phyloP scores from a whole-genome alignment of 2,329 filamentous ascomycete species.

The Apiospora aurea region DNA sequence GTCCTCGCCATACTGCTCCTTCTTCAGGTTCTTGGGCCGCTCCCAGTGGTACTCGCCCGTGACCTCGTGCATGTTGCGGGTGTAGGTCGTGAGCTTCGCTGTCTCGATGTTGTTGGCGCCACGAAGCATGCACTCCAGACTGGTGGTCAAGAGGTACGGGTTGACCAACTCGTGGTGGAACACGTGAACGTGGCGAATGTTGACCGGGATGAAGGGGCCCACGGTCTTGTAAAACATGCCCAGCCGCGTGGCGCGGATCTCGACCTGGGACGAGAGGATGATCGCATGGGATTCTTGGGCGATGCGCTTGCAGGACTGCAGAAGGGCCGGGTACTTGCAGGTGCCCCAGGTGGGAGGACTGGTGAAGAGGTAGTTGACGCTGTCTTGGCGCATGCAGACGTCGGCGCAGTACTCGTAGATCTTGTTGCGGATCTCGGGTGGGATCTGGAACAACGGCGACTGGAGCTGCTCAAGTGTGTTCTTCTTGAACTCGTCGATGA shows the following conservation, averaged over 20 bases:
- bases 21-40: neutral
- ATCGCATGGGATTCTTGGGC: neutral
- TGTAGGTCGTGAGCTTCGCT: neutral
- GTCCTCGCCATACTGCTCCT: neutral
- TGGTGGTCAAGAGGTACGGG: neutral
- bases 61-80: neutral
- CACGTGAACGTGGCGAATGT: neutral
- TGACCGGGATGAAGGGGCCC: neutral
- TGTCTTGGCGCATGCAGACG: neutral
- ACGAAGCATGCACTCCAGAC: neutral
- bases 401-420: neutral
- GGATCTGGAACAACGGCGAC: neutral
- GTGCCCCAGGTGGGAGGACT: neutral
- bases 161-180: neutral
- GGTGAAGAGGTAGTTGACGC: neutral
- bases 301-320: neutral
- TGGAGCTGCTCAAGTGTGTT: neutral
- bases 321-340: neutral
- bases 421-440: neutral
- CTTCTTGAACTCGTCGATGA: too few relatives aligned
- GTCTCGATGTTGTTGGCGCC: neutral
- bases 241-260: neutral
- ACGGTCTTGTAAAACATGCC: neutral
- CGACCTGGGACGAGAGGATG: neutral
- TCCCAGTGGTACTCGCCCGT: neutral